A percentile compares a stretch with the other conserved stretches of the same genome.
These are phyloP conservation scores for Fraxinus baroniana DNA, from an alignment of 305 asterid species.

Conservation along the genomic window DNA sequence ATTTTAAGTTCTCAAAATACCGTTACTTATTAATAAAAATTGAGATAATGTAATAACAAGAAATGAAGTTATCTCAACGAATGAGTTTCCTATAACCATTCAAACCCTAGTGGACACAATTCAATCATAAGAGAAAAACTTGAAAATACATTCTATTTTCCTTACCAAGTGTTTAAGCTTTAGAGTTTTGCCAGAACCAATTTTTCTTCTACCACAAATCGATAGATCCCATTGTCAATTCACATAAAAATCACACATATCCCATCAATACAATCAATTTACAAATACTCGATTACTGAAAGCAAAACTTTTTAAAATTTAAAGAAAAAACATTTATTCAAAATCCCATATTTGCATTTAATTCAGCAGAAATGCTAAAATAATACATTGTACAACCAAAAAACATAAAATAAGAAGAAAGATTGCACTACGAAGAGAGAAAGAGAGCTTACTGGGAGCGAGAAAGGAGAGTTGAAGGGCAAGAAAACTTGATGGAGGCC, in stretches of 20 bases:
- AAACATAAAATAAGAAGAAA: not conserved
- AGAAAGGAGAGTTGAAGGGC: slow-evolving; percentile 54
- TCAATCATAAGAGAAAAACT: not conserved
- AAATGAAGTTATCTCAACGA: not conserved
- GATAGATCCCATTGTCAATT: not conserved
- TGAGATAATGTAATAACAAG: not conserved
- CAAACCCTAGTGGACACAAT: not conserved
- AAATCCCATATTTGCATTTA: not conserved
- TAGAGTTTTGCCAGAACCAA: not conserved
- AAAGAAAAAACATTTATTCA: too few relatives aligned
- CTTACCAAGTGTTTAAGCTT: not conserved
- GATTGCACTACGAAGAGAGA: not conserved
- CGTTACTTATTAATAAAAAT: not conserved
- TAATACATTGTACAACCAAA: not conserved
- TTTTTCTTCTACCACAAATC: not conserved
- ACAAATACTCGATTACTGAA: not conserved
- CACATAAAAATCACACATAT: not conserved
- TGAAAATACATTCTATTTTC: not conserved
- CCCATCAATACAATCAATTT: not conserved
- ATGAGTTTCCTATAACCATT: not conserved
- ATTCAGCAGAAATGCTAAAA: not conserved
- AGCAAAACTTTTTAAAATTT: too few relatives aligned
- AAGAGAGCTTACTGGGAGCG: slow-evolving; percentile 48
- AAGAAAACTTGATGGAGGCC: slow-evolving; percentile 71
- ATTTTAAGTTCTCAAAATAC: not conserved